Evolutionary conservation across 2,329 filamentous ascomycete genomes (phyloP), one percentile per base, ranked within the genome.

Genomic region (Talaromyces sp.): DNA sequence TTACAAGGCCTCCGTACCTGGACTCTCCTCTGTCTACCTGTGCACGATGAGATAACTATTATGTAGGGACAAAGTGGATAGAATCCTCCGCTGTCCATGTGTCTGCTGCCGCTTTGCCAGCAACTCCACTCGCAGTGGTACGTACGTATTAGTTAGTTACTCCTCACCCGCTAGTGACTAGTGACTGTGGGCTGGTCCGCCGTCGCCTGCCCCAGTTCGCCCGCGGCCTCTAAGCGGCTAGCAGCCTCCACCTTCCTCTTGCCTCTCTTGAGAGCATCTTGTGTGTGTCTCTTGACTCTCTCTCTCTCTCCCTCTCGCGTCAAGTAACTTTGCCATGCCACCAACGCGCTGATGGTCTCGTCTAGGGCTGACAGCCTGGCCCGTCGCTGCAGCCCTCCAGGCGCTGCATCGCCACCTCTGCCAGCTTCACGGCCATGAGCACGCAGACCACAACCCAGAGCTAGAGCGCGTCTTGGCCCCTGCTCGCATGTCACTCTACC

Each of bases 401-500:
- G 13, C 9, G 44, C 25, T 7, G 1, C 44, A 51, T 51, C 44
- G 25, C 36, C 15, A 39, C 36, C n/a, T n/a, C 36, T n/a, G 13
- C 33, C 33, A 36, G 11, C 13, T 8, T 39, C 17, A 9, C 36
- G 1, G 36, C 36, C 13, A 36, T 36, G 33, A 36, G 33, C 11
- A 15, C 33, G 33, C 33, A 36, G 33, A 5, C 11, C 33, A 13
- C 15, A 13, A 15, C 13, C 33, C 33, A 36, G 33, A 47, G 9
- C 44, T 25, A 47, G 44, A 47, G 44, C n/a, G n/a, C 17, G 52
- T 42, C 55, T 39, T 61, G 59, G 59, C 59, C 59, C 59, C 55
- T 61, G 59, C 54, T 62, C 57, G 60, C 56, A 62, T 62, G 58
- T 58, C 58, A 58, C 59, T 52, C 54, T 42, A 56, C 59, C 59